These are phyloP conservation scores for Diutina neorugosa DNA, from an alignment of 1,139 yeast genomes.

Conservation along the genomic window DNA sequence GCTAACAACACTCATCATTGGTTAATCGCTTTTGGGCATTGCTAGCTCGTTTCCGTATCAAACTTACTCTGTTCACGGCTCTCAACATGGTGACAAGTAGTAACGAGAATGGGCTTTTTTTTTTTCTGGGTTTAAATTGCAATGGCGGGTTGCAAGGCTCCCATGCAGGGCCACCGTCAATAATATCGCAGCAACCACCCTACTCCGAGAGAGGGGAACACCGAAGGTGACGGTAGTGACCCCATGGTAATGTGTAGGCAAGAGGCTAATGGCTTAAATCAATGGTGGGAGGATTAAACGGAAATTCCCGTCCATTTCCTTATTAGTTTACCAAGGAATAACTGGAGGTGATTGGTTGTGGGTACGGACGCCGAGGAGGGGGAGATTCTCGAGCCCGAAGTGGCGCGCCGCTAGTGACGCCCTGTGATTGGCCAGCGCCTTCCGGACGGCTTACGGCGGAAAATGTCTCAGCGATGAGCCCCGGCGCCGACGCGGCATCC, in stretches of 20 bases:
- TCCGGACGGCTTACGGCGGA: background rate
- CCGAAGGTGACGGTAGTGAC: too few relatives aligned
- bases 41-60: background rate
- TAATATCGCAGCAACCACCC: background rate
- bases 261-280: background rate
- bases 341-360: background rate
- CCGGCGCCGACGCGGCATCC: background rate
- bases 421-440: background rate
- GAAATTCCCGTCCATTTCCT: too few relatives aligned
- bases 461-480: background rate
- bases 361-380: background rate
- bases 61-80: slow-evolving; percentile 3
- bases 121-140: background rate
- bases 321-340: background rate
- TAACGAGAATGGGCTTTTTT: background rate
- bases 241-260: too few relatives aligned
- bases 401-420: background rate
- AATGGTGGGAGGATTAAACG: background rate
- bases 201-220: background rate
- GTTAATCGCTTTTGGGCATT: background rate
- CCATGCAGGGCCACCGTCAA: background rate
- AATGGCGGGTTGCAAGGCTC: background rate
- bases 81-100: background rate
- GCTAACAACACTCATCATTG: background rate
- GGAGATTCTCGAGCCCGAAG: background rate